phyloP scores from a whole-genome alignment of 345 rosid genomes.

The Lumnitzera racemosa region DNA sequence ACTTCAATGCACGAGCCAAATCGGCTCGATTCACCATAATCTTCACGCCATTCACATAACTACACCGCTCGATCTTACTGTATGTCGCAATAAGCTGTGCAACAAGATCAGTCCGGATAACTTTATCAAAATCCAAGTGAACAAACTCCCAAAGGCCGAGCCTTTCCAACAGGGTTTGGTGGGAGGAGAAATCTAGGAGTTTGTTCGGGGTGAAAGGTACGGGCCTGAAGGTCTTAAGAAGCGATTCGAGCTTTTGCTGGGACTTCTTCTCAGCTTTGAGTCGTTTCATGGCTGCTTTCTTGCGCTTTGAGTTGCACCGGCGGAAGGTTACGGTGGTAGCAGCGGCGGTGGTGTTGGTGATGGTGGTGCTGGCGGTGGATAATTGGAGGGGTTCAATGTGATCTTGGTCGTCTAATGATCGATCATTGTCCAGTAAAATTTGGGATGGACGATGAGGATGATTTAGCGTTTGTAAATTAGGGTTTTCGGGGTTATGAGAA shows the following conservation, averaged over 20 bases:
- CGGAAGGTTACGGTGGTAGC: constrained; percentile 1
- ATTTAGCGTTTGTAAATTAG: constrained; percentile 2
- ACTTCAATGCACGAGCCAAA: constrained; percentile 66
- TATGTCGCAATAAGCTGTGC: constrained; percentile 57
- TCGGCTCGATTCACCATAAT: constrained; percentile 64
- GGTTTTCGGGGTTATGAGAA: constrained; percentile 11
- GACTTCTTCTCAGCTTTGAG: constrained; percentile 29
- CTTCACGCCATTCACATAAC: constrained; percentile 55
- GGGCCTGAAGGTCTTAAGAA: constrained; percentile 38
- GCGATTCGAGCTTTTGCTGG: constrained; percentile 41
- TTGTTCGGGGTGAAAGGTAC: constrained; percentile 54
- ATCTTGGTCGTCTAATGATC: constrained; percentile 15
- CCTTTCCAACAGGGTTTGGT: constrained; percentile 48
- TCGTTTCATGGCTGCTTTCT: constrained; percentile 28
- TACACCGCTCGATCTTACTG: constrained; percentile 23
- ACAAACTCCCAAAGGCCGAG: constrained; percentile 85
- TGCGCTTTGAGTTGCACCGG: constrained; percentile 32
- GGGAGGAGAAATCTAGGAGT: constrained; percentile 50
- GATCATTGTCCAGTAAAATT: constrained; percentile 6
- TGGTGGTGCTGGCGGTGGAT: background rate
- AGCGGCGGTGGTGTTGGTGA: constrained; percentile 11
- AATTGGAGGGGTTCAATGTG: constrained; percentile 7
- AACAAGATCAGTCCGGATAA: constrained; percentile 45
- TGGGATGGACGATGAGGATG: too few species aligned
- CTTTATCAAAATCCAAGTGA: constrained; percentile 50